Conservation (phyloP, 1,284 basidiomycete species). For the Mycena citricolor region DNA sequence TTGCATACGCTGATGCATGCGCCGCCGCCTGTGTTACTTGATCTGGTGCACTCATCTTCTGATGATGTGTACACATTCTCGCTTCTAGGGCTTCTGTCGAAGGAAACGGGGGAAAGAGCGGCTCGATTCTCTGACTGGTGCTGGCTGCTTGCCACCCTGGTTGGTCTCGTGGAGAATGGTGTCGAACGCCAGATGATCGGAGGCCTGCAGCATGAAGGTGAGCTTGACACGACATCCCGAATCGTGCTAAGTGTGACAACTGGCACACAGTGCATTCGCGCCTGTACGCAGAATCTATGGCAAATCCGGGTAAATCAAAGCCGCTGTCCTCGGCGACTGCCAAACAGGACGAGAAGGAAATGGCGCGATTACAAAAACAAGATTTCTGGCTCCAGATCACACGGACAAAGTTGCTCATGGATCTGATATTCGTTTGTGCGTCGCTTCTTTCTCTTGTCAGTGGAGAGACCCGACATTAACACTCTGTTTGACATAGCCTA, state of each 20-base stretch:
- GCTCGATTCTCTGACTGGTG: slow-evolving; percentile 78
- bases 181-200: slow-evolving; percentile 71
- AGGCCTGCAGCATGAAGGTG: slow-evolving; percentile 61
- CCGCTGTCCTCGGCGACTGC: slow-evolving; percentile 47
- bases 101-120: slow-evolving; percentile 62
- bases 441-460: slow-evolving; percentile 22
- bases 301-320: slow-evolving; percentile 66
- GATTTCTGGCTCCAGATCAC: slow-evolving; percentile 74
- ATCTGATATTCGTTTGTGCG: slow-evolving; percentile 82
- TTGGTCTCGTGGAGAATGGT: slow-evolving; percentile 76
- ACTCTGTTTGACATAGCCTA: slow-evolving; percentile 32
- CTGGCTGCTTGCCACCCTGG: slow-evolving; percentile 75
- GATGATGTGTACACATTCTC: slow-evolving; percentile 77
- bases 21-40: slow-evolving; percentile 79
- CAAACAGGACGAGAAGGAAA: slow-evolving; percentile 69
- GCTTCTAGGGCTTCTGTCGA: slow-evolving; percentile 65
- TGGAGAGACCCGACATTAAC: neutral
- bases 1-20: slow-evolving; percentile 72
- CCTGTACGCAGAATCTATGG: slow-evolving; percentile 70
- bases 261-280: slow-evolving; percentile 58
- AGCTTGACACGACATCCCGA: slow-evolving; percentile 10
- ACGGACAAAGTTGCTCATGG: slow-evolving; percentile 71
- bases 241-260: neutral
- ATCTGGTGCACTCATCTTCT: slow-evolving; percentile 67
- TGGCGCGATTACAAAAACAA: slow-evolving; percentile 62